Conservation (phyloP, 305 asterid species). For the Caryopteris hybrid region DNA sequence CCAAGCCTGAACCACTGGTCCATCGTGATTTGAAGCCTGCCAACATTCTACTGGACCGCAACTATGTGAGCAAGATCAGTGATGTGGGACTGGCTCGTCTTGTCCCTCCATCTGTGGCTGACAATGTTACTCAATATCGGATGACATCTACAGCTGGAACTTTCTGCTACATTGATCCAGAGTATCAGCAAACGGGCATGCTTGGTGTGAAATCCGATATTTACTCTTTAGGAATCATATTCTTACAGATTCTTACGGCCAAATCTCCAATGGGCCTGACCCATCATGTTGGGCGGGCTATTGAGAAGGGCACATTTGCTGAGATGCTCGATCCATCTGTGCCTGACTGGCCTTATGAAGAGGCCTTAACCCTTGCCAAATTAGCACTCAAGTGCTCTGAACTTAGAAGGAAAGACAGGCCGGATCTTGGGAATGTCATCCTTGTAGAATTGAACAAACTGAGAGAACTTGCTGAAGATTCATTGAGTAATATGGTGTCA, state of each 20-base stretch:
- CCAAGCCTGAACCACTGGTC: constrained; percentile 71
- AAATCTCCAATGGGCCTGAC: constrained; percentile 68
- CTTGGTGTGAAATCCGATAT: constrained; percentile 75
- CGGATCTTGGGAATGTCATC: constrained; percentile 58
- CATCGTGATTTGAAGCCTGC: constrained; percentile 69
- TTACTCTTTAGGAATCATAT: constrained; percentile 61
- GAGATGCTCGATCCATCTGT: constrained; percentile 58
- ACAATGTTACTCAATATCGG: constrained; percentile 63
- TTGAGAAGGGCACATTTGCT: constrained; percentile 43
- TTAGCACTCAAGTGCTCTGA: constrained; percentile 51
- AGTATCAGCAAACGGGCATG: constrained; percentile 81
- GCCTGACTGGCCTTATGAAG: constrained; percentile 60
- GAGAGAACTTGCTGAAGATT: constrained; percentile 57
- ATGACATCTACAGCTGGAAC: constrained; percentile 80
- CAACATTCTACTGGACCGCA: constrained; percentile 65
- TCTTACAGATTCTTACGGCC: constrained; percentile 58
- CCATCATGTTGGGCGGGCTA: constrained; percentile 55
- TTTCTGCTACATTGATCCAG: constrained; percentile 75
- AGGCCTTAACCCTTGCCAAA: constrained; percentile 48
- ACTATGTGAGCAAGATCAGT: constrained; percentile 63
- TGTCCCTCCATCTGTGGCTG: constrained; percentile 66
- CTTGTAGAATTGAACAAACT: constrained; percentile 51
- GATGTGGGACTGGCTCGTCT: constrained; percentile 76
- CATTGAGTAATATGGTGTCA: constrained; percentile 16
- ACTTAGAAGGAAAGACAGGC: constrained; percentile 68